A percentile compares a stretch with the other conserved stretches of the same genome.
Conservation (phyloP, 306 rosid genomes). For the Senna tora region DNA sequence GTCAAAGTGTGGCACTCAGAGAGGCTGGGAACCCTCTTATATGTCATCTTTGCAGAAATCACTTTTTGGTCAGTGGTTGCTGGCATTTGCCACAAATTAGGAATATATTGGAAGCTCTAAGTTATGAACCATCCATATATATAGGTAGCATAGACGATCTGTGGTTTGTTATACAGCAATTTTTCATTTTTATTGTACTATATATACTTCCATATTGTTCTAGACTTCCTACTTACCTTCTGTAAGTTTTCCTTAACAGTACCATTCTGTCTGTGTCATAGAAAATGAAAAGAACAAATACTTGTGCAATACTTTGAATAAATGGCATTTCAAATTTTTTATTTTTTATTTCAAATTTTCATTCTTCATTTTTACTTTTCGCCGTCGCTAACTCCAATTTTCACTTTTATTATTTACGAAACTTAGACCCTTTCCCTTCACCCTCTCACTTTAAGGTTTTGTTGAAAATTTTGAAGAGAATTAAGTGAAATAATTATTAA, state of each 20-base stretch:
- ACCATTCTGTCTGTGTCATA: no score
- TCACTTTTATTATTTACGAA: no score
- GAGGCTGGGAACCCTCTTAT: conserved; percentile 73
- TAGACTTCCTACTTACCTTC: conserved; percentile 11
- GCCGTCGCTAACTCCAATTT: no score
- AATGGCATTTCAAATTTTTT: no score
- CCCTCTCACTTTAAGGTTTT: no score
- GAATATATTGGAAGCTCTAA: conserved; percentile 81
- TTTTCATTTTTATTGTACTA: conserved; percentile 15
- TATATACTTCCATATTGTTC: neutral
- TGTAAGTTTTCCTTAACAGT: neutral
- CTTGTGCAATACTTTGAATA: no score
- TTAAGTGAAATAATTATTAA: no score
- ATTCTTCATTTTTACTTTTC: no score
- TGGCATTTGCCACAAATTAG: conserved; percentile 77
- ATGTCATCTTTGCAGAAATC: conserved; percentile 86
- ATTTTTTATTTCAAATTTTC: no score
- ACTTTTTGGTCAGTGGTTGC: conserved; percentile 79
- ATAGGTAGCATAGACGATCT: neutral
- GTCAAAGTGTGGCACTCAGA: conserved; percentile 79
- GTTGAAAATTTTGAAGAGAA: no score
- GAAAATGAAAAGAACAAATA: no score
- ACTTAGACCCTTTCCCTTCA: no score
- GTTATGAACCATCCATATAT: neutral
- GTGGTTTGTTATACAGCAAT: conserved; percentile 20